Conservation (phyloP, 352 stramenopile species). For the Phytophthora brassicae region DNA sequence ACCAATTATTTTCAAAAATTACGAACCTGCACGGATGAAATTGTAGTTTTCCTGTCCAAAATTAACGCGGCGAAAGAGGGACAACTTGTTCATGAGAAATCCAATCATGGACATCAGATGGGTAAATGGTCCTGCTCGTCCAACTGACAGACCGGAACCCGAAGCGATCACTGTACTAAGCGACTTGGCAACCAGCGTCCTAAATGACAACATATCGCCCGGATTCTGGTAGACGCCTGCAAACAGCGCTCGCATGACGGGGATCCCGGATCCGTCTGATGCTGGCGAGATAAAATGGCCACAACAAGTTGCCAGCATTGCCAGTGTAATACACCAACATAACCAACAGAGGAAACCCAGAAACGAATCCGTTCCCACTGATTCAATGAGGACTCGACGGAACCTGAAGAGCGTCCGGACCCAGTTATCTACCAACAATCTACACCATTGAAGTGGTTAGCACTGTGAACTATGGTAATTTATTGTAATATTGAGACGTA, state of each 20-base stretch:
- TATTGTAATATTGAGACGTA: slow-evolving; percentile 26
- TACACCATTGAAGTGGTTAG: slow-evolving; percentile 14
- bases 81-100: slow-evolving; percentile 61
- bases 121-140: slow-evolving; percentile 71
- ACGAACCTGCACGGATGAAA: slow-evolving; percentile 65
- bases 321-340: slow-evolving; percentile 58
- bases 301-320: slow-evolving; percentile 60
- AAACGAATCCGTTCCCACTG: slow-evolving; percentile 60
- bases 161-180: slow-evolving; percentile 72
- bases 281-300: slow-evolving; percentile 60
- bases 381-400: slow-evolving; percentile 56
- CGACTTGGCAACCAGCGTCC: slow-evolving; percentile 71
- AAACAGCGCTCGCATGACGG: slow-evolving; percentile 82
- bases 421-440: slow-evolving; percentile 74
- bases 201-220: slow-evolving; percentile 67
- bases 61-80: slow-evolving; percentile 70
- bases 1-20: background rate
- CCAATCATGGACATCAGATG: slow-evolving; percentile 80
- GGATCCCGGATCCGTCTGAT: slow-evolving; percentile 79
- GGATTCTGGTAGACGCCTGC: slow-evolving; percentile 82
- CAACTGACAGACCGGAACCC: slow-evolving; percentile 69
- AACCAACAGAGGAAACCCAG: slow-evolving; percentile 67
- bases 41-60: slow-evolving; percentile 78
- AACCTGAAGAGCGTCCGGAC: slow-evolving; percentile 68
- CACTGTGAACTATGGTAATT: too few relatives aligned